These are phyloP conservation scores for Ceriops decandra DNA, from an alignment of 345 rosid species.

Conservation along the genomic window DNA sequence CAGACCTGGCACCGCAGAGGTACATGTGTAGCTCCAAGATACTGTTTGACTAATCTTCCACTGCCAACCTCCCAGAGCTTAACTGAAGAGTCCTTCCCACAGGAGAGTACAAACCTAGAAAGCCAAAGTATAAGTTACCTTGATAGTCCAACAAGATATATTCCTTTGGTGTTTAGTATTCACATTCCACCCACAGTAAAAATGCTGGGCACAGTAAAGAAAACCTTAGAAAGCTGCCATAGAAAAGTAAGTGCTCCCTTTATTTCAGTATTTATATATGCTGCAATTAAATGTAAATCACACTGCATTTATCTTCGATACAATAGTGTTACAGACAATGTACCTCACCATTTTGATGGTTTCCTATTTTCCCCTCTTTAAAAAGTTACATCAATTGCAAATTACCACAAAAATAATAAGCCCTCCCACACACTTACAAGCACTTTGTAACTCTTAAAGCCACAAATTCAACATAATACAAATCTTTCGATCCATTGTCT, in stretches of 20 bases:
- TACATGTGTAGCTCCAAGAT: slow-evolving; percentile 60
- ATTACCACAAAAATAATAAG: neutral
- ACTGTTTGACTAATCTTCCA: slow-evolving; percentile 72
- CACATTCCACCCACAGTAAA: too few species aligned
- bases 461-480: neutral
- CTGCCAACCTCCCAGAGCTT: slow-evolving; percentile 83
- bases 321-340: too few species aligned
- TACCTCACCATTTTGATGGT: too few species aligned
- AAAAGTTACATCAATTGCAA: neutral
- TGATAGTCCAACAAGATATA: neutral
- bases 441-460: neutral
- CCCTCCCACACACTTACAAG: neutral
- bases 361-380: neutral
- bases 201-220: too few species aligned
- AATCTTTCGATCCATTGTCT: too few species aligned
- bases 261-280: neutral
- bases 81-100: slow-evolving; percentile 70
- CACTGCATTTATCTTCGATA: too few species aligned
- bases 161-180: too few species aligned
- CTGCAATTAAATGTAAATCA: neutral
- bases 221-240: too few species aligned
- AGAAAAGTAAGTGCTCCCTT: neutral
- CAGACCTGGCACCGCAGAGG: slow-evolving; percentile 71
- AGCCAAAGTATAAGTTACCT: slow-evolving; percentile 14
- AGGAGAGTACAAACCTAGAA: slow-evolving; percentile 72